These are phyloP conservation scores for Xylariaceae sp. DNA, from an alignment of 2,329 filamentous ascomycete species.

Conservation along the genomic window DNA sequence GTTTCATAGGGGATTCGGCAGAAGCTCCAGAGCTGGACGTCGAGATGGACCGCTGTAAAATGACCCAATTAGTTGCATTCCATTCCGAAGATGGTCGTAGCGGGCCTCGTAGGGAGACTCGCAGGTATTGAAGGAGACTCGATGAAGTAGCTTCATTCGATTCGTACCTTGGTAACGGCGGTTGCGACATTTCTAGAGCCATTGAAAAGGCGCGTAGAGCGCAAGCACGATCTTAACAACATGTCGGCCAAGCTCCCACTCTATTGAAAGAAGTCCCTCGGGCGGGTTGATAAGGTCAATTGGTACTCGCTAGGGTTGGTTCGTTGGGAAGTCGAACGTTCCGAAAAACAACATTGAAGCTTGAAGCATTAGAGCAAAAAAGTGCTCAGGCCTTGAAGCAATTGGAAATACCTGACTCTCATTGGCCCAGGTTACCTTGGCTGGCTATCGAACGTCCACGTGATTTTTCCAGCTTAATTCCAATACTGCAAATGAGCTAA, in stretches of 20 bases:
- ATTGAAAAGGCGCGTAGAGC: constrained; percentile 84
- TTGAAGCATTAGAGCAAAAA: constrained; percentile 36
- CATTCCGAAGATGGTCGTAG: neutral
- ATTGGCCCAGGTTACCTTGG: constrained; percentile 31
- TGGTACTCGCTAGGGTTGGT: constrained; percentile 24
- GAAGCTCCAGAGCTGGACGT: constrained; percentile 73
- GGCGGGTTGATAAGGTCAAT: constrained; percentile 34
- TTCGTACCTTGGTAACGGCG: constrained; percentile 74
- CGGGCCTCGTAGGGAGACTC: neutral
- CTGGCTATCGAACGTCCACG: constrained; percentile 9
- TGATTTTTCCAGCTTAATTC: constrained; percentile 1
- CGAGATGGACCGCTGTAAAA: constrained; percentile 64
- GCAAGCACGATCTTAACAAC: constrained; percentile 91
- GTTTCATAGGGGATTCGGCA: constrained; percentile 74
- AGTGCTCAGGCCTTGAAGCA: constrained; percentile 39
- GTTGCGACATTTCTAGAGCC: constrained; percentile 73
- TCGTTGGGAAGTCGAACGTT: constrained; percentile 30
- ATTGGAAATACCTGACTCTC: constrained; percentile 35
- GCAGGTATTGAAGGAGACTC: constrained; percentile 26
- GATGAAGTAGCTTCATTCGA: neutral
- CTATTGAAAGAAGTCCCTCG: constrained; percentile 39
- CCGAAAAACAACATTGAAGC: constrained; percentile 26
- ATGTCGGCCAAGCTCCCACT: constrained; percentile 65
- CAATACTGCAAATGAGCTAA: too few relatives aligned
- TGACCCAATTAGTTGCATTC: constrained; percentile 42